These are phyloP conservation scores for Trichoderma lentiforme DNA, from an alignment of 2,329 filamentous ascomycete species.

Conservation along the genomic window DNA sequence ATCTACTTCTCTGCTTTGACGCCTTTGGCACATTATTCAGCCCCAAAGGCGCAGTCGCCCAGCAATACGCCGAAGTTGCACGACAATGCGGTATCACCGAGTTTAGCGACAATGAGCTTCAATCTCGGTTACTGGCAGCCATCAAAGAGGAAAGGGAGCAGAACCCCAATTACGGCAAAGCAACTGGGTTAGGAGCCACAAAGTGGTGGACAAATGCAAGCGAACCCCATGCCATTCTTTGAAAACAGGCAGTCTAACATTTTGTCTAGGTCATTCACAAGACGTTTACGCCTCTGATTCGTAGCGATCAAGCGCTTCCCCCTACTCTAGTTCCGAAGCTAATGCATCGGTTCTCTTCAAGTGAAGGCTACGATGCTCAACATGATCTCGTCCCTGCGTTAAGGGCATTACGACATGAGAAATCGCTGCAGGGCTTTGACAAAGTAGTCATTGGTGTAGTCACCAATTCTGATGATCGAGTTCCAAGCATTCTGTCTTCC, in stretches of 20 bases:
- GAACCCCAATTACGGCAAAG: constrained; percentile 59
- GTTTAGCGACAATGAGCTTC: constrained; percentile 41
- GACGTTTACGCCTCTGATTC: constrained; percentile 47
- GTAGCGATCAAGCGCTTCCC: constrained; percentile 36
- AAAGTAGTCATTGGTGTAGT: constrained; percentile 53
- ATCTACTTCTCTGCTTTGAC: constrained; percentile 59
- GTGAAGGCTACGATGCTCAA: constrained; percentile 50
- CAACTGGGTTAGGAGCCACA: constrained; percentile 46
- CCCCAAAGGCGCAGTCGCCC: constrained; percentile 47
- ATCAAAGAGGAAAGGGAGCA: constrained; percentile 45
- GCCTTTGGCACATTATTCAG: constrained; percentile 63
- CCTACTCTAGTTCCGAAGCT: constrained; percentile 45
- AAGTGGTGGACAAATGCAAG: constrained; percentile 60
- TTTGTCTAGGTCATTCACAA: constrained; percentile 47
- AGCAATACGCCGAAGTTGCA: constrained; percentile 54
- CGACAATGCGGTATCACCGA: constrained; percentile 45
- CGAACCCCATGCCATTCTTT: not conserved
- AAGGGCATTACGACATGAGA: constrained; percentile 33
- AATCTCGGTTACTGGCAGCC: constrained; percentile 35
- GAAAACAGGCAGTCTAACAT: not conserved
- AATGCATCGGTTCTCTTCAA: constrained; percentile 50
- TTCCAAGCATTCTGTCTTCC: constrained; percentile 50
- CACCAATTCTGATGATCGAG: constrained; percentile 62
- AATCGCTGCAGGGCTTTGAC: constrained; percentile 27
- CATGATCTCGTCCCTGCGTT: constrained; percentile 46